Evolutionary conservation across 257 asterid genomes (phyloP), one percentile per base, ranked within the genome.

Genomic region (Gentiana macrophylla): DNA sequence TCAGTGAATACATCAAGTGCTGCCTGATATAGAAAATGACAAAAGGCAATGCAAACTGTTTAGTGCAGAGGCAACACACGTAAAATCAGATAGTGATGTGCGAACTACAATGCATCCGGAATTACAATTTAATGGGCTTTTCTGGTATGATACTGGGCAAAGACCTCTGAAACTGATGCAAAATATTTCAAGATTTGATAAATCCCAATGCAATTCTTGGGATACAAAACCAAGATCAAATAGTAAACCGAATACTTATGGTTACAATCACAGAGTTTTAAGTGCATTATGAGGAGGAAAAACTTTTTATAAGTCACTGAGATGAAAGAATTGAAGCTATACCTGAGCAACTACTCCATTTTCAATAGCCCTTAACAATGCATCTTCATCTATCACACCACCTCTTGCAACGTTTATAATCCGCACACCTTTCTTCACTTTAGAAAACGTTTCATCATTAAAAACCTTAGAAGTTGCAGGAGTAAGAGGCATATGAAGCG

Each of bases 401-500:
- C 98, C 98, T 34, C 97, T n/a, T n/a, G 97, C 94, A 58, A 90
- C 97, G 53, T 74, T 78, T 47, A 78, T 60, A 8, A 91, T 65
- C 53, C 97, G 84, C 4, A 77, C 94, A 43, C 98, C 98, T 67
- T 81, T 91, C 76, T 81, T 91, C 97, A 88, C 80, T 82, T 87
- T 91, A 32, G 77, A 72, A 56, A 91, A 91, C 0, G 94, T 87
- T n/a, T 77, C 84, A 12, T 91, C 98, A 33, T 87, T 91, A 66
- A 91, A n/a, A 44, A 91, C 44, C 81, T 91, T 88, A 61, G 68
- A 59, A 15, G 98, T 91, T 6, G 88, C 53, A n/a, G 94, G 86
- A 53, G 97, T 91, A 12, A 91, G 97, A 51, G 98, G 98, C 95
- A 91, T 91, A 75, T 91, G 98, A 67, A 91, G 97, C 11, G 98